phyloP scores from a whole-genome alignment of 495 filamentous ascomycete species.

The Tuber borchii region DNA sequence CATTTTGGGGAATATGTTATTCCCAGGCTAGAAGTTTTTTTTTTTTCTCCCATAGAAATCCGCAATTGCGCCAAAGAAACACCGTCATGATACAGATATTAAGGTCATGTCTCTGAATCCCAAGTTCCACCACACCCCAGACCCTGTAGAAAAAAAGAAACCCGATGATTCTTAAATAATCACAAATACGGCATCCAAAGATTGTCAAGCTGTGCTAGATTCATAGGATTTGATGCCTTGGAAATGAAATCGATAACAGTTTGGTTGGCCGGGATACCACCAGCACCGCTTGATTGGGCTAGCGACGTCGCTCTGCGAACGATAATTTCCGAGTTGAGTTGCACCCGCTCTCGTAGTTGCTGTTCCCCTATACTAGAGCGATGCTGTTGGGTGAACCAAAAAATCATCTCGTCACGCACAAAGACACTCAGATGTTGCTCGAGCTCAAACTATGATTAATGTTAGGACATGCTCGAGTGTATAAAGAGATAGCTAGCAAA shows the following conservation, averaged over 20 bases:
- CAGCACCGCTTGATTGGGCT: slow-evolving; percentile 51
- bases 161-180: slow-evolving; percentile 8
- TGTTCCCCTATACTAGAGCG: slow-evolving; percentile 58
- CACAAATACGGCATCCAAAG: slow-evolving; percentile 97
- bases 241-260: slow-evolving; percentile 88
- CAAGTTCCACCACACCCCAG: neutral
- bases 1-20: neutral
- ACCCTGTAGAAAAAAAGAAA: neutral
- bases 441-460: slow-evolving; percentile 55
- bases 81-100: neutral
- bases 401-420: slow-evolving; percentile 95
- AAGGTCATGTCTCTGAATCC: neutral
- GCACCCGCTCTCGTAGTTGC: slow-evolving; percentile 77
- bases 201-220: slow-evolving; percentile 75
- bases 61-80: slow-evolving; percentile 2
- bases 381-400: slow-evolving; percentile 85
- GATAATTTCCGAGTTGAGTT: slow-evolving; percentile 79
- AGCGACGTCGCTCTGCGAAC: slow-evolving; percentile 81
- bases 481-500: slow-evolving; percentile 6
- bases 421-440: slow-evolving; percentile 90
- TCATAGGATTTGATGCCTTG: slow-evolving; percentile 76
- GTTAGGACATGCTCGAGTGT: slow-evolving; percentile 9
- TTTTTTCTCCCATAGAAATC: neutral
- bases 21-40: neutral
- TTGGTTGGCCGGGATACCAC: slow-evolving; percentile 85